Base-by-base conservation (phyloP, 495 filamentous ascomycete species). In the Ramalina intermedia region DNA sequence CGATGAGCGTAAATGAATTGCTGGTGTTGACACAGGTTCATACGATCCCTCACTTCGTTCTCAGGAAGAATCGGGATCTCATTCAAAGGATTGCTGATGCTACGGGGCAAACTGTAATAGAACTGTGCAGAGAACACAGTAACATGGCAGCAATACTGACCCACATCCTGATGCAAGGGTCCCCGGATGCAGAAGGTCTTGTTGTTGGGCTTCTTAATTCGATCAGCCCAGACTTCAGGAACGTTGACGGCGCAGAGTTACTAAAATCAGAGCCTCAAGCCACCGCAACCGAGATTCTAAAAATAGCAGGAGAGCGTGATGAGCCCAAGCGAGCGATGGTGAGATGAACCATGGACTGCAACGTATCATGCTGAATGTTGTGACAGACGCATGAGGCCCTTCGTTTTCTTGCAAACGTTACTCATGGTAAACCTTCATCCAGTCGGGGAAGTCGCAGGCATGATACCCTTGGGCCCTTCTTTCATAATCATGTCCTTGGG, bases 401-500 rank as follows among this genome's bases (percentile, higher is more conserved):
- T 9, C 66, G 73, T 21, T 70, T 77, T 23, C 74, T 94, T 54
- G 82, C 85, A 29, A 69, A 60, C 2, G 70, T 90, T 41, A 73
- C 79, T 14, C 69, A 78, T 37, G 62, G 69, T 41, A 79, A 77
- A 41, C 47, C 47, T 3, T 27, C 18, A 64, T 60, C 63, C 37
- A 41, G 67, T 48, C 65, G 75, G 64, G 55, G 75, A 58, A 65
- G 56, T 16, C 60, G 65, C 9, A 84, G 79, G 55, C 71, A 67
- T 16, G 68, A 78, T 38, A 63, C 74, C n/a, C 64, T 93, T 16
- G 81, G 76, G 3, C 61, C 68, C n/a, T 96, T 93, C 62, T 78
- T 96, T 40, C 82, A 94, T 47, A 72, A 73, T 14, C 82, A 95
- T 65, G 80, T 90, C 21, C 76, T 96, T 18, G 90, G 87, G n/a